A percentile compares a stretch with the other conserved stretches of the same genome.
phyloP scores from a whole-genome alignment of 768 basidiomycete genomes.

The Favolaschia claudopus region DNA sequence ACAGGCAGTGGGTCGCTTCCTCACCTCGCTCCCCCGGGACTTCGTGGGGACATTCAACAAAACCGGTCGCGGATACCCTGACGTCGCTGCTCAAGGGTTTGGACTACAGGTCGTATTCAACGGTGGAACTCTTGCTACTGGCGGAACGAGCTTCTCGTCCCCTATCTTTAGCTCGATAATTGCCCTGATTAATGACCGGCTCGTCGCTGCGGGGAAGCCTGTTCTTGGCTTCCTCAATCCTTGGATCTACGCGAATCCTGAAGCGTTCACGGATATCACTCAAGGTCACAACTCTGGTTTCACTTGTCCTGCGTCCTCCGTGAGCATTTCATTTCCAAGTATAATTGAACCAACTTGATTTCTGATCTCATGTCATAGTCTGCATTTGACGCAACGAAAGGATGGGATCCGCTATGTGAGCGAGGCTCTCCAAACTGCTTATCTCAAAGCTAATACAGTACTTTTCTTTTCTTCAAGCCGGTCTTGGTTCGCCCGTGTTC shows the following conservation, averaged over 20 bases:
- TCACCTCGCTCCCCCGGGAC: constrained; percentile 37
- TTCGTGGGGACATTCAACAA: constrained; percentile 52
- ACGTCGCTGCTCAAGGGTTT: constrained; percentile 5
- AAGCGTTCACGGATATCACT: constrained; percentile 1
- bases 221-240: constrained; percentile 15
- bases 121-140: constrained; percentile 13
- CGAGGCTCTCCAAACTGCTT: not conserved
- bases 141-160: constrained; percentile 52
- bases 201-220: constrained; percentile 36
- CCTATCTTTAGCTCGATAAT: constrained; percentile 53
- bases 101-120: not conserved
- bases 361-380: not conserved
- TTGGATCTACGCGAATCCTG: not conserved
- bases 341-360: not conserved
- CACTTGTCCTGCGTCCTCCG: not conserved
- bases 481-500: not conserved
- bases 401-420: constrained; percentile 4
- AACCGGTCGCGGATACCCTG: constrained; percentile 31
- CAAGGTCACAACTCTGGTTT: not conserved
- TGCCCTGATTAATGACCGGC: constrained; percentile 51
- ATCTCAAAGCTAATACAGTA: too few species aligned
- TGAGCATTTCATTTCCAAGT: not conserved
- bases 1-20: constrained; percentile 38
- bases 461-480: too few species aligned
- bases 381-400: not conserved